Base-by-base conservation (phyloP, 495 filamentous ascomycete genomes). In the Umbilicaria muhlenbergii region DNA sequence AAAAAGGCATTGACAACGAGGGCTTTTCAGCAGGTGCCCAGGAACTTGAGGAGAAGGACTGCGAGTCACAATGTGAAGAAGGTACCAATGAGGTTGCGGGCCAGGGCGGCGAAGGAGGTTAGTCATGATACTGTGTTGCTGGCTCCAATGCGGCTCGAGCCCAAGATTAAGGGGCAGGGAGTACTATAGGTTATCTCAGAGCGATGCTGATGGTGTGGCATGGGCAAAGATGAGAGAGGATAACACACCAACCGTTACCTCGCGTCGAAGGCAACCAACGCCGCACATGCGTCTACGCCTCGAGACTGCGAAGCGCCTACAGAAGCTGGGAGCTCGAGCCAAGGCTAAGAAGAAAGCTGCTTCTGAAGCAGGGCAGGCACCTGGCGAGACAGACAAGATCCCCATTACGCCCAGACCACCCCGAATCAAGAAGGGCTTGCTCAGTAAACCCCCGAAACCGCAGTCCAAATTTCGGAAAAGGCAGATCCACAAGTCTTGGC, bases 21-120 rank as follows among this genome's bases (percentile, higher is more conserved):
- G 42, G 87, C 87, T 11, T 95, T 95, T 54, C 91, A 98, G 60
- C 69, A 80, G 44, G 82, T 98, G 12, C 91, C 91, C 0, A 74
- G 84, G 46, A 75, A 80, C 38, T 63, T 98, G 73, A 67, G 91
- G 38, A 68, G 91, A 43, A 70, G 91, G 49, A 93, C 91, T 0
- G 91, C 87, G 16, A 92, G 86, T 58, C 91, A 98, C 59, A 94
- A 96, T 74, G 80, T 82, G 36, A 93, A 92, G 62, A 73, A 78
- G 41, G 80, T 98, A n/a, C 91, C 91, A 19, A 82, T 76, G 53
- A 66, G 83, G 49, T 63, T 98, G 50, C 71, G 78, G 45, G 64
- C 55, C 19, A 68, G 83, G 53, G 86, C 83, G 2, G 74, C 64
- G 51, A 72, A 69, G 54, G 91, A 98, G 68, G 75, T 79, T 60